Evolutionary conservation across 1,139 yeast genomes (phyloP).

Genomic region (Pichia sp.): DNA sequence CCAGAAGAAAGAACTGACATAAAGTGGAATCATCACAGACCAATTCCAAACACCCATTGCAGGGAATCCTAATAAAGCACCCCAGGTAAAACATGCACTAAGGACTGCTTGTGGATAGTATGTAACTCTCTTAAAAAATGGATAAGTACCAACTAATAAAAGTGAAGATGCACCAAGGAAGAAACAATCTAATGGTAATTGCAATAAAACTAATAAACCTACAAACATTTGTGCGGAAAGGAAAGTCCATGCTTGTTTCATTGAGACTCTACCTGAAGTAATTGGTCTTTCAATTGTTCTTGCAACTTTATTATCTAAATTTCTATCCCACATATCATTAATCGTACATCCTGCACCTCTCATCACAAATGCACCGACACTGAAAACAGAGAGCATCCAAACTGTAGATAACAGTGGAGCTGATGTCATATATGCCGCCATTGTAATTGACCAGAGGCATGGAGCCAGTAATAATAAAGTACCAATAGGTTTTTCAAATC

Average conservation of each 20-base stretch:
- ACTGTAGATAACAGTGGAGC: conserved; percentile 63
- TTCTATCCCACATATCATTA: conserved; percentile 80
- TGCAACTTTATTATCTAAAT: conserved; percentile 77
- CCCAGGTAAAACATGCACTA: conserved; percentile 90
- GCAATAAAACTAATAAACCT: conserved; percentile 69
- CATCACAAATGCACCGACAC: conserved; percentile 84
- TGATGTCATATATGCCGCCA: conserved; percentile 71
- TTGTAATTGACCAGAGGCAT: conserved; percentile 72
- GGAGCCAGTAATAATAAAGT: conserved; percentile 79
- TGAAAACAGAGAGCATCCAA: conserved; percentile 58
- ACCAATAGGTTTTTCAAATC: conserved; percentile 93
- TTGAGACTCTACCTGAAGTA: conserved; percentile 76
- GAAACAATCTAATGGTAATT: conserved; percentile 78
- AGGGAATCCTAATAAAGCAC: conserved; percentile 88
- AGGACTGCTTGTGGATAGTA: conserved; percentile 88
- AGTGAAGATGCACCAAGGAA: conserved; percentile 75
- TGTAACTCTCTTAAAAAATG: conserved; percentile 87
- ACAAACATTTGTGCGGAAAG: conserved; percentile 67
- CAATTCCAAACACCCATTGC: conserved; percentile 84
- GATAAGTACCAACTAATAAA: conserved; percentile 79
- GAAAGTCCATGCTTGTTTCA: conserved; percentile 67
- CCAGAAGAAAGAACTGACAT: conserved; percentile 79
- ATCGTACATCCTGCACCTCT: conserved; percentile 98
- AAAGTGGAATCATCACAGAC: conserved; percentile 72
- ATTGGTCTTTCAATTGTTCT: conserved; percentile 87